Base-by-base conservation (phyloP, 768 basidiomycete genomes). In the Coprinellus micaceus region DNA sequence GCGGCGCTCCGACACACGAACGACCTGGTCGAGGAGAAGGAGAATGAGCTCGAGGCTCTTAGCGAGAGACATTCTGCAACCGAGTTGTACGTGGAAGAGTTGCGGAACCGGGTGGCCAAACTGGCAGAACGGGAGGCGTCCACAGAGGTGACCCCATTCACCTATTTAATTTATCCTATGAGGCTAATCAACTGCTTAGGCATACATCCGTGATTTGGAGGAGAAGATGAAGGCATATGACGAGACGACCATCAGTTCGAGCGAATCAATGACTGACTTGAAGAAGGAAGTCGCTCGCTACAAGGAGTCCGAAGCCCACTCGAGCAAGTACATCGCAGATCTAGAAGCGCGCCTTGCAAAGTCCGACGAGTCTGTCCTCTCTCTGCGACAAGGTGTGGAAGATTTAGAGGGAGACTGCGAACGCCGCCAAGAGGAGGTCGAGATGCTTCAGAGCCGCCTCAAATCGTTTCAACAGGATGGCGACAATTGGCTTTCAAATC, bases 191-290 rank as follows among this genome's bases (percentile, higher is more conserved):
- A 54, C 19, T 50, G 30, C 60, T 26, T 66, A 96, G 93, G 89
- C 89, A 1, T 98, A 98, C 68, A 86, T 98, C 43, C 89, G 84
- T 26, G 95, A 98, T 67, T 77, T 98, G 29, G 96, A 99, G 70
- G 86, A 90, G 67, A 94, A 91, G 73, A 84, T 99, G 67, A 93
- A 89, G 73, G 72, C 79, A 4, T 90, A 87, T 65, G 86, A 93
- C 62, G 95, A 98, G 64, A 83, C 83, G 2, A 86, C 85, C 15
- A 69, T 89, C 36, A 79, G 81, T 10, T 90, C 91, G 19, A 87
- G 81, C 60, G 88, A 89, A 68, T 89, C 89, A 3, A 78, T 97
- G 66, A 79, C 79, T 24, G 93, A 96, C 58, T 80, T 98, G 52
- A 86, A 84, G 67, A 86, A 89, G 57, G 94, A 98, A 72, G 79